Base-by-base conservation (phyloP, 2,329 filamentous ascomycete genomes). In the Paramyrothecium roridum region DNA sequence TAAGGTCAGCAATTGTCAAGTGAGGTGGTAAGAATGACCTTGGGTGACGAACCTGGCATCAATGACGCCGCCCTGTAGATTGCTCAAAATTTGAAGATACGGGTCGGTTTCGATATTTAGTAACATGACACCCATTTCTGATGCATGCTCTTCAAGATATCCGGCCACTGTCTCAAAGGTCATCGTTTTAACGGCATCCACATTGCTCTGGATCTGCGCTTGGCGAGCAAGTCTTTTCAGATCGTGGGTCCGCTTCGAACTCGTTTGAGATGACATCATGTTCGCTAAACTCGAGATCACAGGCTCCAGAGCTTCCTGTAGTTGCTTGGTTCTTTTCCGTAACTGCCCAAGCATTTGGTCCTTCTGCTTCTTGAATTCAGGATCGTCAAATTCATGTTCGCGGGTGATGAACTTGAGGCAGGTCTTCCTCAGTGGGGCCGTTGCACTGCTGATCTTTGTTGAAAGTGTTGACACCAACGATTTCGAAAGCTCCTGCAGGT, bases 41-140 rank as follows among this genome's bases (percentile, higher is more conserved):
- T 6, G 26, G 4, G 52, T 45, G 20, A 37, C 52, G 26, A 50
- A 57, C 56, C 50, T 52, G 16, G 55, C 55, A 54, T 57, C 53
- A n/a, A 57, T 54, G 12, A 22, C 11, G 11, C 19, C 45, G 19
- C 21, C 23, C 1, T 53, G 46, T 43, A 59, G 26, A 26, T 55
- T 57, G 3, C 46, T 10, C 50, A 61, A 51, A 4, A 61, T 50
- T 48, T 54, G n/a, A 2, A 21, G 30, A 26, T 59, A 61, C 26
- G 59, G 54, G 2, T 17, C 51, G 2, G 49, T 55, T 26, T 61
- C 50, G 46, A 61, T 58, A 34, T 59, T 61, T 34, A 61, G 20
- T 21, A 61, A 48, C 59, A 61, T 59, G 23, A 59, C 59, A 26
- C 57, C 59, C 57, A 61, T 59, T 6, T 61, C 56, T 26, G 30